A percentile compares a stretch with the other conserved stretches of the same genome.
These are phyloP conservation scores for Neofusicoccum cordaticola DNA, from an alignment of 2,329 filamentous ascomycete genomes.

Conservation along the genomic window DNA sequence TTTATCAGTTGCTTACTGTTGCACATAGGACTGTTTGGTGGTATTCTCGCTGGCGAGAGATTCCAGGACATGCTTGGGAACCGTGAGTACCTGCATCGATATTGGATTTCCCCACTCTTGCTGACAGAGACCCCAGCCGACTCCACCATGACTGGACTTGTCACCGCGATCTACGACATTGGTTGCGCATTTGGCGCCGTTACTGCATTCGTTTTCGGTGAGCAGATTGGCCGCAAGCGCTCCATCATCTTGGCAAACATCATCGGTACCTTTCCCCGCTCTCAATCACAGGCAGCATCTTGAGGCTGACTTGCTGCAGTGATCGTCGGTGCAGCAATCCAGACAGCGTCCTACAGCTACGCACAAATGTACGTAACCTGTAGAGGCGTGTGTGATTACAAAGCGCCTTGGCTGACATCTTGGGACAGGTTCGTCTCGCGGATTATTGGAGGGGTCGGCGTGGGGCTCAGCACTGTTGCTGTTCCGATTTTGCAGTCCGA, in stretches of 20 bases:
- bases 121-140: constrained; percentile 28
- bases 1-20: not conserved
- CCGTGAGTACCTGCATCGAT: constrained; percentile 6
- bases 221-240: constrained; percentile 48
- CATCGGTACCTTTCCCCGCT: constrained; percentile 25
- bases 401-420: not conserved
- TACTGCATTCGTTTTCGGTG: constrained; percentile 48
- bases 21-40: constrained; percentile 25
- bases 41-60: constrained; percentile 27
- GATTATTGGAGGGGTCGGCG: constrained; percentile 51
- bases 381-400: not conserved
- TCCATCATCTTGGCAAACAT: constrained; percentile 48
- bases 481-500: constrained; percentile 54
- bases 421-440: constrained; percentile 41
- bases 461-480: constrained; percentile 54
- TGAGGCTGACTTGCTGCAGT: constrained; percentile 25
- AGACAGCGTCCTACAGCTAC: constrained; percentile 45
- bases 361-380: constrained; percentile 48
- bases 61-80: constrained; percentile 28
- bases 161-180: constrained; percentile 58
- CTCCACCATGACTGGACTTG: constrained; percentile 42
- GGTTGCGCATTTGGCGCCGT: constrained; percentile 60
- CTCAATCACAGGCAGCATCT: not conserved
- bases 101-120: not conserved
- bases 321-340: constrained; percentile 48